Evolutionary conservation across 1,284 basidiomycete species (phyloP), one percentile per base, ranked within the genome.

Genomic region (Veloboletus limbatus): DNA sequence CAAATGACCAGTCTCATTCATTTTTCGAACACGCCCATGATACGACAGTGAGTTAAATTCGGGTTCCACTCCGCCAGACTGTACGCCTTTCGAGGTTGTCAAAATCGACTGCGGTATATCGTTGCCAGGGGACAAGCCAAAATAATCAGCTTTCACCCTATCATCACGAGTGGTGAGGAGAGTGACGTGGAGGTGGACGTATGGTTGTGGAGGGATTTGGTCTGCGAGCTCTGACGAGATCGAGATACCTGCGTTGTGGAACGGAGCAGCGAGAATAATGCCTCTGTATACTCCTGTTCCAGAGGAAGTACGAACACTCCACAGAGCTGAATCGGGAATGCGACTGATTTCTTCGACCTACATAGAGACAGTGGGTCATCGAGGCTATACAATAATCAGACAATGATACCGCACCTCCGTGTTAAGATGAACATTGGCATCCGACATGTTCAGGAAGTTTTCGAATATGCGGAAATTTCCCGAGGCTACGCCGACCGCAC

Each of bases 31-130:
- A 30, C 69, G 70, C 3, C 85, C 83, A 48, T 91, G 85, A 68
- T 97, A 97, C n/a, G 84, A 84, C 40, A 98, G 67, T 2, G 88
- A 92, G 60, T 93, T 93, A 70, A 98, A 97, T 46, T 88, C 82
- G 1, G 92, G 89, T 42, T 76, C 76, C 9, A 71, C 69, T 1
- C 73, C 73, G 8, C 76, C 76, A 9, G 68, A 68, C 26, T 75
- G 72, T 24, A 66, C 73, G 27, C 79, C 77, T 24, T 82, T 75
- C 47, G 76, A 74, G 0, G 86, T 87, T 5, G 93, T 94, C 42
- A 97, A 69, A 47, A 97, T 74, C 49, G 80, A 81, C 16, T 67
- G 71, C 0, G 94, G 89, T 5, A 86, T 70, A 22, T 63, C 63
- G 2, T 72, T 62, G 9, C 65, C 66, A 0, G 70, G 52, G 6